Evolutionary conservation across 2,329 filamentous ascomycete genomes (phyloP).

Genomic region (Apiospora saccharicola): DNA sequence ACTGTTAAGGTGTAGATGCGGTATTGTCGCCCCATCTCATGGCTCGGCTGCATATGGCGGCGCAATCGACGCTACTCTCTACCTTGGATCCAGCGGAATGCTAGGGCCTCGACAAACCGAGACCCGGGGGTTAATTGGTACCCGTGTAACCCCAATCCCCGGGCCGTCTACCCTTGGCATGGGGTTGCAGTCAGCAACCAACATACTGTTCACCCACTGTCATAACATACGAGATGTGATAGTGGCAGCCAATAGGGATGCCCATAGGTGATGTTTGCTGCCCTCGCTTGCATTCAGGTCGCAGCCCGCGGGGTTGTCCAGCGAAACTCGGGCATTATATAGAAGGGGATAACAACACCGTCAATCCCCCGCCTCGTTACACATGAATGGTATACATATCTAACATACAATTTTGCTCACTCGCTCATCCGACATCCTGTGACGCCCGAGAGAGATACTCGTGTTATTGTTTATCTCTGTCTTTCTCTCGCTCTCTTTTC

Average conservation of each 20-base stretch:
- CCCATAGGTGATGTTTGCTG: not conserved
- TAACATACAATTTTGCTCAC: not conserved
- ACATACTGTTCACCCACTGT: not conserved
- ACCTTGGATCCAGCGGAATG: not conserved
- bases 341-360: not conserved
- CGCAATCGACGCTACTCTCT: not conserved
- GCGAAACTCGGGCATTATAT: not conserved
- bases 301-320: not conserved
- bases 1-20: not conserved
- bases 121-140: not conserved
- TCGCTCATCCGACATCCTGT: not conserved
- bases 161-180: conserved; percentile 4
- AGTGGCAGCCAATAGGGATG: not conserved
- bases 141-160: not conserved
- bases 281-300: not conserved
- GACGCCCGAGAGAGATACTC: not conserved
- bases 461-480: not conserved
- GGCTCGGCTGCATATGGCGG: not conserved
- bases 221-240: not conserved
- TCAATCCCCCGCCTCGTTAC: not conserved
- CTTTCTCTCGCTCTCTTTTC: too few species aligned
- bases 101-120: not conserved
- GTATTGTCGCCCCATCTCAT: not conserved
- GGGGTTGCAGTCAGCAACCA: not conserved
- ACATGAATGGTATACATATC: not conserved